Base-by-base conservation (phyloP, 306 rosid species). In the Cicer chorassanicum region DNA sequence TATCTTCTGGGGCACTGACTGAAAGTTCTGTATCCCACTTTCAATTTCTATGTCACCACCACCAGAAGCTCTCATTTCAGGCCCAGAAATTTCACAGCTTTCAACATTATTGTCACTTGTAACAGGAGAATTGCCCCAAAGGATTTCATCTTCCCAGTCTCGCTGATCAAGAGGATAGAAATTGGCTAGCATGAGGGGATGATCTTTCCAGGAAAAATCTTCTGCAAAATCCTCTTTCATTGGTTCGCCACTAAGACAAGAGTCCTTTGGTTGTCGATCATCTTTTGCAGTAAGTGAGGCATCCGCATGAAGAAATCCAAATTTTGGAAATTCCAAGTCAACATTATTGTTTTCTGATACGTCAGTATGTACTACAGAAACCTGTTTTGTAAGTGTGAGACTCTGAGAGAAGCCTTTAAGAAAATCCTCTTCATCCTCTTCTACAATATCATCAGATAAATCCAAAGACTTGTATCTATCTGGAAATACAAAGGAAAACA, bases 361-460 rank as follows among this genome's bases (percentile, higher is more conserved):
- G 48, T 75, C 88, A 78, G 78, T 74, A 78, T 74, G 74, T 53
- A 72, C 77, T 55, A 29, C 53, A 78, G 68, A 75, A 45, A 76
- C 83, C 68, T 81, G 89, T 78, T 88, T 81, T 70, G 77, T 41
- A 72, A 72, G 78, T 53, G 87, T 80, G 69, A 84, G 65, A 70
- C 68, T 81, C 45, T 82, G 86, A 73, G 87, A 73, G 46, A 82
- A 84, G 10, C 88, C 85, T 82, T 80, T 90, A 49, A 94, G 82
- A 59, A 90, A 91, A 19, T 82, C 89, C 86, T 91, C 98, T 83
- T 94, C 98, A 72, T 94, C 98, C 78, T 94, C 98, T 88, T 94
- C 98, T 78, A 89, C 90, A 21, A 84, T 79, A 86, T 87, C 88
- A 64, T 85, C 87, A 45, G 88, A 87, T 18, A 85, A 59, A 76